Evolutionary conservation across 345 rosid genomes (phyloP).

Genomic region (Hibiscus tridactylites): DNA sequence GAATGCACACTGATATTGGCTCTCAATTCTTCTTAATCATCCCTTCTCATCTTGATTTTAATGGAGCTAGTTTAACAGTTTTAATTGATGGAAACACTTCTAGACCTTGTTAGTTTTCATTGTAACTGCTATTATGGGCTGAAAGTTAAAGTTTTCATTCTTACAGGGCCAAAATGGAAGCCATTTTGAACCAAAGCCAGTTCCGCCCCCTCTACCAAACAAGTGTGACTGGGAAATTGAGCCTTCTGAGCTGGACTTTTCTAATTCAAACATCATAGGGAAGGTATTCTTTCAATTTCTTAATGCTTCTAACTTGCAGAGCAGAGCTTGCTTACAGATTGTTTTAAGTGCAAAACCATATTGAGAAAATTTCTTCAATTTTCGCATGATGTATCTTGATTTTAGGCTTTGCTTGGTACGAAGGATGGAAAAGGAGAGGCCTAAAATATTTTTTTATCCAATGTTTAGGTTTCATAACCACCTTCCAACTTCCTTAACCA

Average conservation of each 20-base stretch:
- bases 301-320: neutral
- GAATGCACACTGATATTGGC: neutral
- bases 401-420: neutral
- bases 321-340: neutral
- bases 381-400: neutral
- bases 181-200: conserved; percentile 94
- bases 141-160: conserved; percentile 9
- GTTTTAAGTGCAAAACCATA: conserved; percentile 6
- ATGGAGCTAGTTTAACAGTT: neutral
- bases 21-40: neutral
- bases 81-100: neutral
- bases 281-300: conserved; percentile 44
- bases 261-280: conserved; percentile 63
- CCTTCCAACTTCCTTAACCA: neutral
- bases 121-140: conserved; percentile 5
- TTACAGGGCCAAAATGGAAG: conserved; percentile 96
- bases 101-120: neutral
- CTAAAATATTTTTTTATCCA: neutral
- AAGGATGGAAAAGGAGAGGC: neutral
- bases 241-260: conserved; percentile 86
- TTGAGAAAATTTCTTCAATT: neutral
- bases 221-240: conserved; percentile 99
- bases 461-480: neutral
- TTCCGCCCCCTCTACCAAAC: conserved; percentile 85
- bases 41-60: neutral